Evolutionary conservation across 331 rosid genomes (phyloP), one percentile per base, ranked within the genome.

Genomic region (Acacia pycnantha): DNA sequence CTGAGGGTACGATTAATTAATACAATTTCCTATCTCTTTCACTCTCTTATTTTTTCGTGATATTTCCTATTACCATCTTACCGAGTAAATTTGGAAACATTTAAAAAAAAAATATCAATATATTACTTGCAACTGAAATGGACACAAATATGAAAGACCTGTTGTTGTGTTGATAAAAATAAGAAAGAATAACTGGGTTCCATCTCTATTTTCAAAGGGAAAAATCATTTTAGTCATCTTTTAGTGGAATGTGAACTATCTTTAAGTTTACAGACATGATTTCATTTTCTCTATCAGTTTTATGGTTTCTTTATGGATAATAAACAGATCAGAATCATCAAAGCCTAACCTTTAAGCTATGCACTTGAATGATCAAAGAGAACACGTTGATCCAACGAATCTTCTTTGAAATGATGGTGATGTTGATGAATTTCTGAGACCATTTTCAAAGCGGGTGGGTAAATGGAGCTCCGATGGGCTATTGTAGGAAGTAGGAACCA

Each of bases 401-500:
- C 70, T 68, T 76, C 26, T 19, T 54, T 67, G 62, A 19, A 76
- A 76, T 68, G 65, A n/a, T 44, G 64, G 41, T 8, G 40, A 22
- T 29, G 71, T n/a, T 15, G 44, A 43, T 22, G 54, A 70, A 70
- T 41, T 43, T 70, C 54, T 13, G 19, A 16, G n/a, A 27, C 3
- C 50, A 8, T 53, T 19, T 74, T 33, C 29, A 56, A 56, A 21
- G 33, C 6, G 18, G 29, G 66, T 22, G 16, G 66, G 56, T 31
- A 11, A 22, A 24, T 11, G 67, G 18, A 12, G 24, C 31, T n/a
- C 50, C 31, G 13, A 54, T 54, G 22, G 58, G n/a, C 58, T 3
- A 37, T 47, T 6, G 26, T 54, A 70, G 41, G 41, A 48, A 48
- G 53, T 47, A 47, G 33, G 83, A 81, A 44, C 77, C 70, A 78